phyloP scores from a whole-genome alignment of 1,139 yeast species.

The Kurtzmaniella quercitrusa region DNA sequence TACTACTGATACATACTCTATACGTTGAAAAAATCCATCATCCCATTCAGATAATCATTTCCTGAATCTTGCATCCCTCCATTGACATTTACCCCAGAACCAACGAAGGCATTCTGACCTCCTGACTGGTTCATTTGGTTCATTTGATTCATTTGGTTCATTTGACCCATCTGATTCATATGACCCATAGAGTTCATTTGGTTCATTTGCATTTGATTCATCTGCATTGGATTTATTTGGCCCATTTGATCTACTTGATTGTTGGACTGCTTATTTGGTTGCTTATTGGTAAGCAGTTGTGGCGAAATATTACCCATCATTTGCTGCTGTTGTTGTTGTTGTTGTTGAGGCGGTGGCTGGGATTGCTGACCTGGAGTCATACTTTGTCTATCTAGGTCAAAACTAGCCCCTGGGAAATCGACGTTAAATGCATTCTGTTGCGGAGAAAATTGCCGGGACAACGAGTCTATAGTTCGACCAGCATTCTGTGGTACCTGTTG shows the following conservation, averaged over 20 bases:
- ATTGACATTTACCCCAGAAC: background rate
- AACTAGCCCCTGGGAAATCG: background rate
- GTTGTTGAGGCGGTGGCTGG: conserved; percentile 4
- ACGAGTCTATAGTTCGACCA: background rate
- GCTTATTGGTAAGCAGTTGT: conserved; percentile 5
- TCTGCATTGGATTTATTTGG: too few species aligned
- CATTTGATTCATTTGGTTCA: background rate
- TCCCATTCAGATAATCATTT: conserved; percentile 1
- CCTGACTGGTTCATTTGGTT: background rate
- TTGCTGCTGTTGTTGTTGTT: conserved; percentile 3
- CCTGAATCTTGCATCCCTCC: conserved; percentile 1
- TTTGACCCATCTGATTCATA: background rate
- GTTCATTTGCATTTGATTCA: conserved; percentile 1
- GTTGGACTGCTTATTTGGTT: background rate
- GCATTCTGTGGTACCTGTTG: background rate
- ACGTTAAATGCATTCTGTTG: background rate
- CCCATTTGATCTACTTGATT: conserved; percentile 4
- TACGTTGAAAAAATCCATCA: conserved; percentile 8
- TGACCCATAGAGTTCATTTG: background rate
- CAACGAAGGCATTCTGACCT: background rate
- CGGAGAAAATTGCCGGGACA: background rate
- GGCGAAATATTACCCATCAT: conserved; percentile 6
- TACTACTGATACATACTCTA: conserved; percentile 2
- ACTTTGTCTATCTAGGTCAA: background rate
- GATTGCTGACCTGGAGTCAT: background rate